phyloP scores from a whole-genome alignment of 169 alveolate genomes.

The Plasmodium gaboni region DNA sequence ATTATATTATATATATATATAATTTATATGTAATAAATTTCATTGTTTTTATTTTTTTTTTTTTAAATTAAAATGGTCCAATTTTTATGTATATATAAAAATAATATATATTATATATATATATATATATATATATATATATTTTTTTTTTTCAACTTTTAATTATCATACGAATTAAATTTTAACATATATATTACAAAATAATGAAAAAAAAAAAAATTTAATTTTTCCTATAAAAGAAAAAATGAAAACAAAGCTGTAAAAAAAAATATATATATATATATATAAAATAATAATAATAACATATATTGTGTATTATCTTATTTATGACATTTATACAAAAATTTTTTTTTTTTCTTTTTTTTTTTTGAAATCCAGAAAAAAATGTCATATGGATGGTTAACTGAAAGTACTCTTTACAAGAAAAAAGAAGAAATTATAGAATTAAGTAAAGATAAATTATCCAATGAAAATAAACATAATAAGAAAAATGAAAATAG shows the following conservation, averaged over 20 bases:
- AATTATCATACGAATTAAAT: too few relatives aligned
- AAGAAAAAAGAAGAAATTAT: conserved; percentile 67
- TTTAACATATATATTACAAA: too few relatives aligned
- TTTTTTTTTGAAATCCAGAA: conserved; percentile 3
- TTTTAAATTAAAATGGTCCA: not conserved
- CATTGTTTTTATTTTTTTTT: not conserved
- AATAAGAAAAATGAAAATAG: conserved; percentile 67
- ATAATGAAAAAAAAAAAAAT: too few relatives aligned
- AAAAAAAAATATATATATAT: not conserved
- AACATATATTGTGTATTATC: not conserved
- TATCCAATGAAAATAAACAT: conserved; percentile 51
- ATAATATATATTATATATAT: too few relatives aligned
- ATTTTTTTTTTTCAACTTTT: too few relatives aligned
- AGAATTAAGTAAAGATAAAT: conserved; percentile 56
- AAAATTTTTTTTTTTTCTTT: not conserved
- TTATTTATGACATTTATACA: not conserved
- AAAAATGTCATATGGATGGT: conserved; percentile 76
- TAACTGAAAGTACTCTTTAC: conserved; percentile 67
- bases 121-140: too few relatives aligned
- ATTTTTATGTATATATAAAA: not conserved
- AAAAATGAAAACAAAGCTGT: not conserved
- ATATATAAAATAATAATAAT: not conserved
- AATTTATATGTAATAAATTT: not conserved
- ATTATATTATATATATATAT: not conserved
- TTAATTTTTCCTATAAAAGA: too few relatives aligned